Percentiles rank a stretch among this genome's conserved stretches.
Evolutionary conservation across 805 yeast genomes (phyloP).

Genomic region (Teunomyces funiuensis): DNA sequence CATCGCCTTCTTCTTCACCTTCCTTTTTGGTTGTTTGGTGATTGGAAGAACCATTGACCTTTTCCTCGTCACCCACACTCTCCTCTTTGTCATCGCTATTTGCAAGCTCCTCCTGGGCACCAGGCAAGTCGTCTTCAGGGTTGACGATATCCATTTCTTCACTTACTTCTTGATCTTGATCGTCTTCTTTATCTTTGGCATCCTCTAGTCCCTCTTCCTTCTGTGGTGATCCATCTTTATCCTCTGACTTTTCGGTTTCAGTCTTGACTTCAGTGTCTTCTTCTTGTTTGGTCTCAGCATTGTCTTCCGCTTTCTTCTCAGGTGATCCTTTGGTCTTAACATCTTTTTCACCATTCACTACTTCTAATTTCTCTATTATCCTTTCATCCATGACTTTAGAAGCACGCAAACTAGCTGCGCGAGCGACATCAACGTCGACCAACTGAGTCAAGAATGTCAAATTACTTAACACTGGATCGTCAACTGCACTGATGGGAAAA

Average conservation of each 20-base stretch:
- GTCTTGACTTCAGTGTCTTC: slow-evolving; percentile 10
- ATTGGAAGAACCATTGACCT: background rate
- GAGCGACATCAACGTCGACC: slow-evolving; percentile 83
- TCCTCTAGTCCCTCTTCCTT: background rate
- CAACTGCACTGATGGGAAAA: slow-evolving; percentile 79
- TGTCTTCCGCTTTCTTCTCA: slow-evolving; percentile 10
- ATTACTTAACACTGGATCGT: slow-evolving; percentile 93
- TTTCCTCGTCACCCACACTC: slow-evolving; percentile 10
- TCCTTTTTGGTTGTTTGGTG: slow-evolving; percentile 2
- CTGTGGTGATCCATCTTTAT: background rate
- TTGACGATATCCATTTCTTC: slow-evolving; percentile 12
- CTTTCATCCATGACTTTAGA: slow-evolving; percentile 48
- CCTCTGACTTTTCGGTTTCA: background rate
- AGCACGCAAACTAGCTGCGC: slow-evolving; percentile 73
- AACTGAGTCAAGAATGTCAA: slow-evolving; percentile 81
- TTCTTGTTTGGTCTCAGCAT: slow-evolving; percentile 8
- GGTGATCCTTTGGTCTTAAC: background rate
- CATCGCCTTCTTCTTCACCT: no score
- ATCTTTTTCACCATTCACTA: slow-evolving; percentile 23
- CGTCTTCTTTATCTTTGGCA: slow-evolving; percentile 8
- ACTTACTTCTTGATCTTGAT: slow-evolving; percentile 12
- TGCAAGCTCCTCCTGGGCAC: background rate
- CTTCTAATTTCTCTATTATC: slow-evolving; percentile 37
- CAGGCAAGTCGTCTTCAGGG: slow-evolving; percentile 10
- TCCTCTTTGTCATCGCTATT: slow-evolving; percentile 6